These are phyloP conservation scores for Pseudogymnoascus sp. DNA, from an alignment of 2,329 filamentous ascomycete genomes.

Conservation along the genomic window DNA sequence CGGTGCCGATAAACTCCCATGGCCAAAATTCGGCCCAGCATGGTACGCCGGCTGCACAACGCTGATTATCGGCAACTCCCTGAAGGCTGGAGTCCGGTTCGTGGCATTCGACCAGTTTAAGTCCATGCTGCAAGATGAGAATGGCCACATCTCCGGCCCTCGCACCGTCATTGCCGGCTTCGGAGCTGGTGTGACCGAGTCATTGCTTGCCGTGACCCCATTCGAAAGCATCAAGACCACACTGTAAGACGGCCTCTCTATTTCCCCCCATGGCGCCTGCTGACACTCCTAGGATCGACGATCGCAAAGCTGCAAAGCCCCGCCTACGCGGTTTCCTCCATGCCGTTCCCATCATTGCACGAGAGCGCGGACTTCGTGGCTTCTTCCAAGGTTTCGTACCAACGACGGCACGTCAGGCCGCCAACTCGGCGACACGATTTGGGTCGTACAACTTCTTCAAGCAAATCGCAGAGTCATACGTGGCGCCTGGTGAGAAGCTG, in stretches of 20 bases:
- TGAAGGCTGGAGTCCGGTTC: slow-evolving; percentile 94
- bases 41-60: slow-evolving; percentile 99
- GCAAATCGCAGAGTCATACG: slow-evolving; percentile 87
- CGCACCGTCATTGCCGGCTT: slow-evolving; percentile 90
- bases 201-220: slow-evolving; percentile 84
- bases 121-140: slow-evolving; percentile 66
- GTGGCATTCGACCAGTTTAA: slow-evolving; percentile 97
- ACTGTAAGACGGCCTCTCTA: slow-evolving; percentile 42
- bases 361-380: slow-evolving; percentile 78
- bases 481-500: slow-evolving; percentile 89
- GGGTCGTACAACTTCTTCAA: slow-evolving; percentile 84
- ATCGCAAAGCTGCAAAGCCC: slow-evolving; percentile 78
- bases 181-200: slow-evolving; percentile 90
- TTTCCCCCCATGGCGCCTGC: not conserved
- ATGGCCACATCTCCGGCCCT: slow-evolving; percentile 85
- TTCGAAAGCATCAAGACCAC: slow-evolving; percentile 99
- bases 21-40: slow-evolving; percentile 85
- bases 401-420: slow-evolving; percentile 87
- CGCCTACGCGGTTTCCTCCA: slow-evolving; percentile 89
- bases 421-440: slow-evolving; percentile 89
- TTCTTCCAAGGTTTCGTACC: slow-evolving; percentile 98
- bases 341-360: slow-evolving; percentile 76
- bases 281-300: slow-evolving; percentile 64
- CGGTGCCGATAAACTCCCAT: slow-evolving; percentile 80
- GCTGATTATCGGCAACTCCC: slow-evolving; percentile 89